phyloP scores from a whole-genome alignment of 2,329 filamentous ascomycete genomes.

The Aureobasidium vineae region DNA sequence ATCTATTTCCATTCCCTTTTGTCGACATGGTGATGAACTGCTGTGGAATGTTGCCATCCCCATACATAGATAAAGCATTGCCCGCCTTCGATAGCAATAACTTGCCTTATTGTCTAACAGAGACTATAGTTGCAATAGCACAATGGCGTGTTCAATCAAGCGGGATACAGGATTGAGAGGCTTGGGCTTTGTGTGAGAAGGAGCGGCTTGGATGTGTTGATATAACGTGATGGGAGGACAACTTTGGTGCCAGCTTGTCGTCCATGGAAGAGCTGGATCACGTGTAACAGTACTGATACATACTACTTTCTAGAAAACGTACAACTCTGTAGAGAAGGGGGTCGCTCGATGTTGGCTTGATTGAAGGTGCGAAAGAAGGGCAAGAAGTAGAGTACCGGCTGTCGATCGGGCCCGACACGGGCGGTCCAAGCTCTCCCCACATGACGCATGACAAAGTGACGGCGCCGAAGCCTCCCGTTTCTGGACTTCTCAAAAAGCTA shows the following conservation, averaged over 20 bases:
- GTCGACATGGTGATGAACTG: constrained; percentile 1
- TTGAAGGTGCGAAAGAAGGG: not conserved
- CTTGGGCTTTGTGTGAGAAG: not conserved
- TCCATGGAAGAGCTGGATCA: too few species aligned
- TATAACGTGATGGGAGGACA: not conserved
- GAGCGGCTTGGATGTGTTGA: not conserved
- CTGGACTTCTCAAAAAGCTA: not conserved
- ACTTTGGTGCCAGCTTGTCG: not conserved
- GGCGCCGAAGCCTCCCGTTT: not conserved
- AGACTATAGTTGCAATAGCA: not conserved
- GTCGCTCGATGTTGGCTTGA: not conserved
- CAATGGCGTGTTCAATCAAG: too few species aligned
- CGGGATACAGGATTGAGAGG: not conserved
- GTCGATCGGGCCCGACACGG: not conserved
- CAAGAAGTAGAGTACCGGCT: not conserved
- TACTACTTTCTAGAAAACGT: not conserved
- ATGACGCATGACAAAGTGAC: constrained; percentile 12
- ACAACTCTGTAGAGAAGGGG: not conserved
- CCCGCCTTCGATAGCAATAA: not conserved
- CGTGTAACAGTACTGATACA: not conserved
- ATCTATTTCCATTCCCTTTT: constrained; percentile 22
- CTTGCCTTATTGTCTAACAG: not conserved
- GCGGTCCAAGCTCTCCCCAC: constrained; percentile 15
- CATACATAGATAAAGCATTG: not conserved
- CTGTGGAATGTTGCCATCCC: constrained; percentile 10